Percentiles rank a stretch among this genome's conserved stretches.
Conservation (phyloP, 441 rosid species). For the Pelargonium australe region DNA sequence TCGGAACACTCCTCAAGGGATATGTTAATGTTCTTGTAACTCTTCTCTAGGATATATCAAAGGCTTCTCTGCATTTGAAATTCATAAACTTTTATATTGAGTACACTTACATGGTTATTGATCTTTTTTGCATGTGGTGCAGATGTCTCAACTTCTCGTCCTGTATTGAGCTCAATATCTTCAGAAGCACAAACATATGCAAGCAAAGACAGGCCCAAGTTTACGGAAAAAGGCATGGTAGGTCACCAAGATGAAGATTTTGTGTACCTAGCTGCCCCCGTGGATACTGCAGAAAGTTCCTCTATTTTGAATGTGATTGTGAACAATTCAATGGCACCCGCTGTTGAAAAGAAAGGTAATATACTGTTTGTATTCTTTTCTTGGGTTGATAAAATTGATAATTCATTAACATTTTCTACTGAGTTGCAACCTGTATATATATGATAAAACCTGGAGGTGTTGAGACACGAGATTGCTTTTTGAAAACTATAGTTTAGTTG, state of each 20-base stretch:
- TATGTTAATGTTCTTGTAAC: no score
- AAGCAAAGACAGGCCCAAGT: constrained; percentile 13
- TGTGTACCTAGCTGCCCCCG: constrained; percentile 7
- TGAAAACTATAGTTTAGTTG: neutral
- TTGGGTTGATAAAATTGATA: neutral
- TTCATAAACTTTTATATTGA: neutral
- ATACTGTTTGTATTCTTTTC: neutral
- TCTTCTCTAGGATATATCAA: no score
- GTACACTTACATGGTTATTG: neutral
- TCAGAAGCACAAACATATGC: constrained; percentile 14
- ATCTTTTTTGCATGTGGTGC: constrained; percentile 11
- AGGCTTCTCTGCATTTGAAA: no score
- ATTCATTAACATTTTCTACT: neutral
- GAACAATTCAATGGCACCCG: constrained; percentile 3
- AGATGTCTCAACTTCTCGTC: constrained; percentile 8
- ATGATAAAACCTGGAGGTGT: neutral
- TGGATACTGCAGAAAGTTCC: constrained; percentile 19
- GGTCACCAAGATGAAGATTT: constrained; percentile 16
- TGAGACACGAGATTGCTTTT: neutral
- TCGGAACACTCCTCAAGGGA: no score
- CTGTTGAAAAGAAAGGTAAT: constrained; percentile 29
- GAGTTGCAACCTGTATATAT: neutral
- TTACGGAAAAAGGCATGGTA: constrained; percentile 21
- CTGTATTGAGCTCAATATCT: constrained; percentile 13
- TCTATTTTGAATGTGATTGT: neutral